These are phyloP conservation scores for Tuctoria greenei DNA, from an alignment of 176 grass and related monocot genomes.

Conservation along the genomic window DNA sequence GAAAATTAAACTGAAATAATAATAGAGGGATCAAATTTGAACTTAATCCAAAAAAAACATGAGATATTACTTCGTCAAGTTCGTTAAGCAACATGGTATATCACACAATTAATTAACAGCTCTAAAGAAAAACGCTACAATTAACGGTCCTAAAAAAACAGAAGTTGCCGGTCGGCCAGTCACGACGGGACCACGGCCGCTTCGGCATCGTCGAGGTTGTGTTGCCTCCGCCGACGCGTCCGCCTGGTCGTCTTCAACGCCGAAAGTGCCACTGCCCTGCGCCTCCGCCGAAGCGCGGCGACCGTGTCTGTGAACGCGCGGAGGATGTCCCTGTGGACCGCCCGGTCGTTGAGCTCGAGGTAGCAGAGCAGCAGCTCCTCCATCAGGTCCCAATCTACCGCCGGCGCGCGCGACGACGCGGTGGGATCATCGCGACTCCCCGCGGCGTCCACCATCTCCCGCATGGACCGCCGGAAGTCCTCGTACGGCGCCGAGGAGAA, in stretches of 20 bases:
- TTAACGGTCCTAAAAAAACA: no score
- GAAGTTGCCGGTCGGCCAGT: background rate
- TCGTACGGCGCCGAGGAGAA: slow-evolving; percentile 39
- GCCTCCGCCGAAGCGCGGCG: slow-evolving; percentile 22
- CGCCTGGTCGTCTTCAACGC: background rate
- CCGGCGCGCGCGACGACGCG: background rate
- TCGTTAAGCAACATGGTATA: no score
- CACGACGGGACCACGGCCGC: background rate
- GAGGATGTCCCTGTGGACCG: slow-evolving; percentile 54
- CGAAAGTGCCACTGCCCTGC: background rate
- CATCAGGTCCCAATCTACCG: slow-evolving; percentile 54
- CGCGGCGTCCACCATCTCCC: slow-evolving; percentile 45
- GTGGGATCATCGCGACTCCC: background rate
- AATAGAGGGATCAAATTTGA: no score
- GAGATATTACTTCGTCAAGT: no score
- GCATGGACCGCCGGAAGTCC: slow-evolving; percentile 55
- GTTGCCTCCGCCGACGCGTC: background rate
- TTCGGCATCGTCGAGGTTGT: no score
- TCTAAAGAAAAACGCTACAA: no score
- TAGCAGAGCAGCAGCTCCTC: slow-evolving; percentile 61
- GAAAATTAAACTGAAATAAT: no score
- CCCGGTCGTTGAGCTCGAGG: slow-evolving; percentile 51
- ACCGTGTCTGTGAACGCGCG: slow-evolving; percentile 53
- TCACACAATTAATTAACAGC: no score
- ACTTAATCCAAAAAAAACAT: no score